phyloP scores from a whole-genome alignment of 106 monocot genomes.

The Acorus gramineus region DNA sequence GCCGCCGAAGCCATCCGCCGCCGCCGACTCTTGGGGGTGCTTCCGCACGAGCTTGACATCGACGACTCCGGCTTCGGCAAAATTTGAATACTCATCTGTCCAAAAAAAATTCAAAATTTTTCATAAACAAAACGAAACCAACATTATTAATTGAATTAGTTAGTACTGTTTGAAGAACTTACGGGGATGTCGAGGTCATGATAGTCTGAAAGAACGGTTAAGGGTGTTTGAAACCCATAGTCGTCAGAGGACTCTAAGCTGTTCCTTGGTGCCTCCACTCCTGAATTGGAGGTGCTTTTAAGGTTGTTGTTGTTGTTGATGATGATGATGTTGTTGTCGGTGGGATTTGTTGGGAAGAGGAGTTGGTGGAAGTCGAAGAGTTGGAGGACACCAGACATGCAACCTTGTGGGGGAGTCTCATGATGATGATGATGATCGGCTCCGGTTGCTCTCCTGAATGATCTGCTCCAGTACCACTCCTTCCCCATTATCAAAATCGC shows the following conservation, averaged over 20 bases:
- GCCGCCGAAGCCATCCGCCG: not conserved
- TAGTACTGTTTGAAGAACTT: too few species aligned
- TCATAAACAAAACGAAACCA: not conserved
- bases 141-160: not conserved
- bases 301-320: not conserved
- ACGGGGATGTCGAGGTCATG: slow-evolving; percentile 1
- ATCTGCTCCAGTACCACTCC: slow-evolving; percentile 31
- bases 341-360: slow-evolving; percentile 7
- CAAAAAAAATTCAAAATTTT: not conserved
- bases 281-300: slow-evolving; percentile 4
- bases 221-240: not conserved
- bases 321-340: not conserved
- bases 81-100: slow-evolving; percentile 6
- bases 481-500: slow-evolving; percentile 1
- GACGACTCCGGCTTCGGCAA: slow-evolving; percentile 2
- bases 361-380: slow-evolving; percentile 34
- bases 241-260: slow-evolving; percentile 45
- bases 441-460: not conserved
- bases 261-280: slow-evolving; percentile 62
- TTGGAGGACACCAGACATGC: slow-evolving; percentile 45
- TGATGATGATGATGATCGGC: too few species aligned
- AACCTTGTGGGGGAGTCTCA: slow-evolving; percentile 23
- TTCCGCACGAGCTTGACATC: too few species aligned
- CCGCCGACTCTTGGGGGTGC: too few species aligned
- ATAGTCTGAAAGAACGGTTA: slow-evolving; percentile 13